Evolutionary conservation across 2,329 filamentous ascomycete species (phyloP).

Genomic region (Cladosporium sp.): DNA sequence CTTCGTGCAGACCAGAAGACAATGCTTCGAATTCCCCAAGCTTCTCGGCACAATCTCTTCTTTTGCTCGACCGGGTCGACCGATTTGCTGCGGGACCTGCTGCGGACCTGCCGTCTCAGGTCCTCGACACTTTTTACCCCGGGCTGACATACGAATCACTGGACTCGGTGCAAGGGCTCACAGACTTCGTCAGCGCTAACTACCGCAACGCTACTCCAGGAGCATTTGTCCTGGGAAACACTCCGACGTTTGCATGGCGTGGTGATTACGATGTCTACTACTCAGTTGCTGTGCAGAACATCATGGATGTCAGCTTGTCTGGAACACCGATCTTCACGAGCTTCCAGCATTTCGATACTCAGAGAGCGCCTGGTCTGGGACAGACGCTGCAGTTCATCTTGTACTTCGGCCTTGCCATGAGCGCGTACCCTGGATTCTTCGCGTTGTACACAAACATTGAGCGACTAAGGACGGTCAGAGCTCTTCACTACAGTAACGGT

Average conservation of each 20-base stretch:
- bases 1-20: conserved; percentile 48
- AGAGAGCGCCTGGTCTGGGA: conserved; percentile 68
- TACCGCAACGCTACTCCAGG: conserved; percentile 72
- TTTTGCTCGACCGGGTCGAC: conserved; percentile 30
- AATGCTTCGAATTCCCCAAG: conserved; percentile 26
- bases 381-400: conserved; percentile 75
- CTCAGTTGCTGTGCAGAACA: conserved; percentile 80
- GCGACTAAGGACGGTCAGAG: conserved; percentile 73
- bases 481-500: conserved; percentile 88
- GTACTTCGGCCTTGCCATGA: conserved; percentile 78
- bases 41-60: conserved; percentile 25
- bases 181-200: conserved; percentile 59
- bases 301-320: conserved; percentile 76
- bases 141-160: conserved; percentile 34
- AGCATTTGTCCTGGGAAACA: conserved; percentile 72
- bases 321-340: conserved; percentile 69
- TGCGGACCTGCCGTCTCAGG: neutral
- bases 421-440: conserved; percentile 82
- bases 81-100: conserved; percentile 11
- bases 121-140: conserved; percentile 25
- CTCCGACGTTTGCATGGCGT: conserved; percentile 69
- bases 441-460: conserved; percentile 86
- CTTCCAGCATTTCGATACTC: conserved; percentile 74
- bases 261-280: conserved; percentile 63
- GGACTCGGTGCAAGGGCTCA: conserved; percentile 61